Base-by-base conservation (phyloP, 192 early-diverging fungal species). In the Phycomyces nitens region DNA sequence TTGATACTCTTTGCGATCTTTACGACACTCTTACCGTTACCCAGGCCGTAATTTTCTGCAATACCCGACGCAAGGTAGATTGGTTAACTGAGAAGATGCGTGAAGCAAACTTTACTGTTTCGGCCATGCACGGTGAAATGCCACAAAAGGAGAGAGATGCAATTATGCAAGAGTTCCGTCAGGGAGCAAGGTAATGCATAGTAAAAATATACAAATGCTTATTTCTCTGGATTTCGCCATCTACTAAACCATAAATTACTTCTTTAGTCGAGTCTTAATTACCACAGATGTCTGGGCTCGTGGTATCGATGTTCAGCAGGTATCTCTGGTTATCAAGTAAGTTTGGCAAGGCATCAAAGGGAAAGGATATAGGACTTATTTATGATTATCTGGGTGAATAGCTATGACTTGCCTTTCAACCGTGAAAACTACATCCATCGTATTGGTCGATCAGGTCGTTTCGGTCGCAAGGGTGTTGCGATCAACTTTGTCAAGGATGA, bases 61-160 rank as follows among this genome's bases (percentile, higher is more conserved):
- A 98, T 77, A 96, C 94, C 1, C 83, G 93, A 39, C 85, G 92
- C 72, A 98, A 97, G 85, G 92, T 77, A 69, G 97, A 99, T 71
- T 97, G 94, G 94, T 80, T 99, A 53, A 93, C 97, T 23, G 88
- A 89, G 57, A 93, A 97, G 74, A 94, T 99, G 92, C 84, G 92
- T 57, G 91, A 91, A 53, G 89, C 90, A n/a, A 94, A 98, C 67
- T 99, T 99, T 69, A 97, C 97, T 9, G 96, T 99, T 2, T 93
- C 95, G 7, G 84, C 97, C 15, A 97, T 99, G 97, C 97, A 99
- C 76, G 97, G 95, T 73, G 97, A 99, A 58, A 99, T 99, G 97
- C 89, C 93, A 38, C 95, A 97, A 76, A 92, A 94, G 72, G 94
- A 98, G 67, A 89, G 97, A 68, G 96, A 97, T 68, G 87, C 90